Percentiles rank a stretch among this genome's conserved stretches.
phyloP scores from a whole-genome alignment of 345 rosid genomes.

The Leavenworthia alabamica region DNA sequence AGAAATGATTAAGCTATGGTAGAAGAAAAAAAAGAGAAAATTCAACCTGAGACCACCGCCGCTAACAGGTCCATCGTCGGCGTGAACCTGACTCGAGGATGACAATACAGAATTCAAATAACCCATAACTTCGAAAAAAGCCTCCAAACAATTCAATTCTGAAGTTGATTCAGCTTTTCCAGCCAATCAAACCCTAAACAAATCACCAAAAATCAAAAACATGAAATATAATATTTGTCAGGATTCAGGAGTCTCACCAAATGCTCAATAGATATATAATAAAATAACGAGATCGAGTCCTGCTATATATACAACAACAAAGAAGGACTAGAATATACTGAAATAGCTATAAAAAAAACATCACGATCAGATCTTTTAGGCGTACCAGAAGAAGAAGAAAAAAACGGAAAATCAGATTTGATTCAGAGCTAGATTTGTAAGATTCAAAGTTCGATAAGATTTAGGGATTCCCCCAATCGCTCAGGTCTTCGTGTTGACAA shows the following conservation, averaged over 20 bases:
- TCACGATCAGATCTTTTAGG: slow-evolving; percentile 5
- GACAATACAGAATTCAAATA: slow-evolving; percentile 75
- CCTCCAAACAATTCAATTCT: neutral
- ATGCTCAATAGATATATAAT: neutral
- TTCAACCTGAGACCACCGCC: slow-evolving; percentile 91
- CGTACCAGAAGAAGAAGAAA: slow-evolving; percentile 2
- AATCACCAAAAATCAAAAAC: neutral
- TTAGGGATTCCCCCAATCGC: slow-evolving; percentile 3
- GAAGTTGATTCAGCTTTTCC: no score
- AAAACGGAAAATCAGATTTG: neutral
- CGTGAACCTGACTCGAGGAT: slow-evolving; percentile 64
- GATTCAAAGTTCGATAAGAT: neutral
- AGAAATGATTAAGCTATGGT: slow-evolving; percentile 7
- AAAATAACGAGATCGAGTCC: neutral
- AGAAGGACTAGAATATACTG: neutral
- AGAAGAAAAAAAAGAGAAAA: no score
- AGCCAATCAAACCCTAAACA: slow-evolving; percentile 20
- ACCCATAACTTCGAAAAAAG: slow-evolving; percentile 38
- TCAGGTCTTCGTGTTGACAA: slow-evolving; percentile 23
- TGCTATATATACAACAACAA: neutral
- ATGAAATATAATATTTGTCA: neutral
- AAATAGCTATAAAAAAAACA: neutral
- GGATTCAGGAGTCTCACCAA: slow-evolving; percentile 6
- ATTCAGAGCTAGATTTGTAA: neutral
- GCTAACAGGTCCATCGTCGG: slow-evolving; percentile 71